A percentile compares a stretch with the other conserved stretches of the same genome.
These are phyloP conservation scores for Monilinia fructigena DNA, from an alignment of 2,329 filamentous ascomycete genomes.

Conservation along the genomic window DNA sequence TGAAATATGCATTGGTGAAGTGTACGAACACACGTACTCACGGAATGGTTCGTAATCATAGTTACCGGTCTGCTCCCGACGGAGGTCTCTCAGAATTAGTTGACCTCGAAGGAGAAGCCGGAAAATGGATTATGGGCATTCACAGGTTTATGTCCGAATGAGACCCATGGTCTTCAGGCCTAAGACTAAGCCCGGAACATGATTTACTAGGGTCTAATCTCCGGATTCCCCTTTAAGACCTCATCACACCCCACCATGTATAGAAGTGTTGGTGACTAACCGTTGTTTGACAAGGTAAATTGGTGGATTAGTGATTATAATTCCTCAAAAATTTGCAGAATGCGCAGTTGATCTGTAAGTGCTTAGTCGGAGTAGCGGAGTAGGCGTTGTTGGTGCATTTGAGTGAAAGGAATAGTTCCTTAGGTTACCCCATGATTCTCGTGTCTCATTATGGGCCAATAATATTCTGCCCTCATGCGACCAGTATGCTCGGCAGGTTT, in stretches of 20 bases:
- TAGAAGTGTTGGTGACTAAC: conserved; percentile 1
- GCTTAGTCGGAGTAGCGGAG: not conserved
- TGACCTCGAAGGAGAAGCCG: conserved; percentile 3
- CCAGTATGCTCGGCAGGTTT: not conserved
- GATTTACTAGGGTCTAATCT: conserved; percentile 17
- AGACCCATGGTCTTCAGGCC: not conserved
- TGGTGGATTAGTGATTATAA: not conserved
- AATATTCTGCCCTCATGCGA: not conserved
- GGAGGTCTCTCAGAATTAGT: not conserved
- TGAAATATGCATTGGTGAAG: not conserved
- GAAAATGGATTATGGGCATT: not conserved
- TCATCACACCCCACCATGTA: not conserved
- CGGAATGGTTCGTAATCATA: conserved; percentile 3
- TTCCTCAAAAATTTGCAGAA: not conserved
- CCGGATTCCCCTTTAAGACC: conserved; percentile 1
- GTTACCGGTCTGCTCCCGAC: not conserved
- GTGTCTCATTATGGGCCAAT: not conserved
- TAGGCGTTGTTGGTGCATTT: not conserved
- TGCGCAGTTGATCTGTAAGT: not conserved
- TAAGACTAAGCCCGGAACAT: not conserved
- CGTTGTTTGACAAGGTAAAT: conserved; percentile 1
- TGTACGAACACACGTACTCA: not conserved
- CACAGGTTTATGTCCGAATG: not conserved
- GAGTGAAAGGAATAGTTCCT: not conserved
- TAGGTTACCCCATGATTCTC: not conserved